phyloP scores from a whole-genome alignment of 2,329 filamentous ascomycete species.

The Colletotrichum viniferum region DNA sequence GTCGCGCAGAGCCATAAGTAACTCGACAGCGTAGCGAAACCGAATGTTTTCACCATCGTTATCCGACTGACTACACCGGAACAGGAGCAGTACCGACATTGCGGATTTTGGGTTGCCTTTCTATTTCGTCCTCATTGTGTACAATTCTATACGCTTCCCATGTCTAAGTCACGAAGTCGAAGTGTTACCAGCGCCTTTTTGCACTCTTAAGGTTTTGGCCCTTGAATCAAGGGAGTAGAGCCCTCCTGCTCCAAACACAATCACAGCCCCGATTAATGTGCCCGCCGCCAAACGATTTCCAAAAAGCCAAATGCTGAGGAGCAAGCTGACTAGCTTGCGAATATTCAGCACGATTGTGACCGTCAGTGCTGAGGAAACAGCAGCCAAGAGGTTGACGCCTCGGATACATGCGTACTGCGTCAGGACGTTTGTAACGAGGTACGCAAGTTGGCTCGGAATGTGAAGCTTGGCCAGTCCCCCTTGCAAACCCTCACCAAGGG shows the following conservation, averaged over 20 bases:
- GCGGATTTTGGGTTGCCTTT: background rate
- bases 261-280: slow-evolving; percentile 78
- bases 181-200: slow-evolving; percentile 5
- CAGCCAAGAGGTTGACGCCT: slow-evolving; percentile 92
- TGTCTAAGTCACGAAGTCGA: background rate
- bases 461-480: slow-evolving; percentile 40
- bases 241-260: slow-evolving; percentile 91
- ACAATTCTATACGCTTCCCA: background rate
- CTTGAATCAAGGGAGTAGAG: slow-evolving; percentile 81
- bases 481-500: slow-evolving; percentile 40
- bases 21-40: background rate
- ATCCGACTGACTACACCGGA: background rate
- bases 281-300: slow-evolving; percentile 80
- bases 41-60: background rate
- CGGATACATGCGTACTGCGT: slow-evolving; percentile 96
- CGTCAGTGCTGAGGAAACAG: slow-evolving; percentile 86
- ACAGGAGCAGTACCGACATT: background rate
- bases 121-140: background rate
- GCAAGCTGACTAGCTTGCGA: slow-evolving; percentile 87
- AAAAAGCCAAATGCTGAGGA: slow-evolving; percentile 93
- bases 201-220: slow-evolving; percentile 32
- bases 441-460: slow-evolving; percentile 73
- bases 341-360: slow-evolving; percentile 97
- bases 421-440: slow-evolving; percentile 76
- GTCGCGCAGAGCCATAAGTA: background rate